Conservation (phyloP, 2,329 filamentous ascomycete genomes). For the Sclerotinia minor region DNA sequence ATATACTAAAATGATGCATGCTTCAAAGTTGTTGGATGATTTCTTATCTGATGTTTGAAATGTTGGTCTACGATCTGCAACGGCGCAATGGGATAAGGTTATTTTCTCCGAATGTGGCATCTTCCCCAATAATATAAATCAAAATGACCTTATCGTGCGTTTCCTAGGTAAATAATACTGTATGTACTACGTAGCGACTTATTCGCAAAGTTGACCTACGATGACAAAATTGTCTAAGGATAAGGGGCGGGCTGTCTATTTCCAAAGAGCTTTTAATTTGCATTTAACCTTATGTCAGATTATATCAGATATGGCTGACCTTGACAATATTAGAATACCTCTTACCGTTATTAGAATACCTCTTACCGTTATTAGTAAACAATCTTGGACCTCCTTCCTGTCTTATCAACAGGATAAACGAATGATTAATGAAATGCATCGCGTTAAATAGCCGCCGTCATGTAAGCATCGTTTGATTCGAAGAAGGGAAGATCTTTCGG, state of each 20-base stretch:
- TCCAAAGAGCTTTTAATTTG: too few species aligned
- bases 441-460: slow-evolving; percentile 23
- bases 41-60: slow-evolving; percentile 18
- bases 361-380: too few species aligned
- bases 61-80: slow-evolving; percentile 5
- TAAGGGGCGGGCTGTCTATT: too few species aligned
- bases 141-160: not conserved
- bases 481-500: slow-evolving; percentile 6
- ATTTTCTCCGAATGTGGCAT: slow-evolving; percentile 13
- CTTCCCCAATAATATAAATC: not conserved
- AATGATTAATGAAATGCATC: slow-evolving; percentile 3
- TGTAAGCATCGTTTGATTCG: not conserved
- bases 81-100: not conserved
- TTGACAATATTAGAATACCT: not conserved
- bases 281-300: too few species aligned
- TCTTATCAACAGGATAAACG: not conserved
- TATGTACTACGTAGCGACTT: too few species aligned
- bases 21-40: slow-evolving; percentile 5
- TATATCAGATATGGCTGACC: not conserved
- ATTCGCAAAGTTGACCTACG: too few species aligned
- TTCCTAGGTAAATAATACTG: too few species aligned
- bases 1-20: slow-evolving; percentile 3
- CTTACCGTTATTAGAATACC: too few species aligned
- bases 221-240: too few species aligned
- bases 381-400: not conserved